Evolutionary conservation across 1,139 yeast species (phyloP), one percentile per base, ranked within the genome.

Genomic region (Diutina rugosa): DNA sequence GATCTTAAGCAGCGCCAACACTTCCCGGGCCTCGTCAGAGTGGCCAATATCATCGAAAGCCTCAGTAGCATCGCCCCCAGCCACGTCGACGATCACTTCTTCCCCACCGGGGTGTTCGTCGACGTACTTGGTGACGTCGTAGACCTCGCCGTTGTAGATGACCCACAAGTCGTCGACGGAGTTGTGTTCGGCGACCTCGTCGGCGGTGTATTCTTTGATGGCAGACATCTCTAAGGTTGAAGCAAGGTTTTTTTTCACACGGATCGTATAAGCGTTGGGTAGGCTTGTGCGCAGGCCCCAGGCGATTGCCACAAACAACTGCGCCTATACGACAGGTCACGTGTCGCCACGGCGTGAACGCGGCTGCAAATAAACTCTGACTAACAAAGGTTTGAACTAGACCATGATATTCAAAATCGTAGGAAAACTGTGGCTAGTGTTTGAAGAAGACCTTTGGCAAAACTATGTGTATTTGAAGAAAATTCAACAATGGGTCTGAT

Each of bases 31-130:
- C 64, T 91, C 97, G 63, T 91, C 97, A 48, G 98, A 90, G 73
- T 93, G 99, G 49, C 99, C 99, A 67, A 93, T 91, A 69, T 93
- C 99, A 60, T 89, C 90, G 68, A 93, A 93, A 46, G 96, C 91
- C 63, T 85, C 93, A 54, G 99, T 91, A 59, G 97, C 95, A 70
- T 95, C 99, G 58, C 78, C 76, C 62, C 99, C 99, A 59, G 93
- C 98, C 64, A 84, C 81, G 67, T 95, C 99, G 57, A 87, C 73
- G 63, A 93, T 79, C 55, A 93, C 97, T 72, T 95, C 99, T 72
- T 90, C 98, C 68, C 99, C 99, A 76, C 99, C 99, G 60, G 96
- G 96, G 74, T 93, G 99, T 76, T 93, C 98, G 66, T 91, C 97
- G 60, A 91, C 72, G 72, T 91, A 93, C 62, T 77, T 74, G 57